Evolutionary conservation across 257 asterid species (phyloP), one percentile per base, ranked within the genome.

Genomic region (Jaltomata sinuosa): DNA sequence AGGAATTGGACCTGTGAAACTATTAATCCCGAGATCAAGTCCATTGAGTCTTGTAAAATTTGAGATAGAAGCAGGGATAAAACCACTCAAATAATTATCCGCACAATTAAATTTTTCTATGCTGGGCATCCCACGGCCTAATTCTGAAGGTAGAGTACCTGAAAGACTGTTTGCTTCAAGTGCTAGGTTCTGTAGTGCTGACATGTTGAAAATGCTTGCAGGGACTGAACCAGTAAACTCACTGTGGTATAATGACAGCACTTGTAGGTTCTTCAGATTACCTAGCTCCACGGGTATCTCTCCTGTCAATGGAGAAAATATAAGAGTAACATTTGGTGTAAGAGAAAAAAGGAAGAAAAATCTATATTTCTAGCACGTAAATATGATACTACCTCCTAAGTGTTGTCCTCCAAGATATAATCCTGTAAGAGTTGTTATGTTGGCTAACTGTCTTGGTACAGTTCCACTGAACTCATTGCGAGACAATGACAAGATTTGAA

Each of bases 151-250:
- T 34, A 85, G 50, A 54, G 74, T 61, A 31, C 54, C 54, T 50
- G 54, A 50, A 50, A 50, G 54, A 4, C 5, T 52, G 79, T 89
- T 89, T 6, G 0, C 0, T 9, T 71, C 31, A 19, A 86, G 18
- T 11, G 25, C 21, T 10, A 86, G 49, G 6, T 0, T 0, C 29
- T 52, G 84, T 5, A 86, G 81, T 22, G 82, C n/a, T 12, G 85
- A 50, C 14, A 90, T 83, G 86, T 88, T 88, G 87, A 90, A 88
- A 36, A 88, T 53, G 52, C 84, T 68, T 50, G 22, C 29, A 6
- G 88, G 86, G 18, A 83, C 14, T 0, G 76, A 10, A 5, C 87
- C 89, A 3, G 83, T 52, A 9, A 85, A 61, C 11, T 16, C 45
- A 40, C 54, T 85, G 2, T 19, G 22, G 53, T 10, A 77, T 83